These are phyloP conservation scores for Acarospora socialis DNA, from an alignment of 2,329 filamentous ascomycete genomes.

Conservation along the genomic window DNA sequence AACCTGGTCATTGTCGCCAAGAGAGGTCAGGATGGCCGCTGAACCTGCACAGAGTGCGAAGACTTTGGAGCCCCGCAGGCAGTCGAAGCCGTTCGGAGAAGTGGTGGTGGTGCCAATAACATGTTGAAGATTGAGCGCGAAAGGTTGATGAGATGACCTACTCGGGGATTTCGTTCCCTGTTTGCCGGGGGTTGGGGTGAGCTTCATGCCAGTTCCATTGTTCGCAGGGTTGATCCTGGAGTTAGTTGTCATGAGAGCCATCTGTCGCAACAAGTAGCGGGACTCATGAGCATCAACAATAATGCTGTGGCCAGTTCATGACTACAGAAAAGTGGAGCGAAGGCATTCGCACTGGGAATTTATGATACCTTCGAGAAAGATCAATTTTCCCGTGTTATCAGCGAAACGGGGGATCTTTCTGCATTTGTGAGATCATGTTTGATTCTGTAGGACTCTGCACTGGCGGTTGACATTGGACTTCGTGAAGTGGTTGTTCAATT, in stretches of 20 bases:
- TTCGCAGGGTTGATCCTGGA: conserved; percentile 6
- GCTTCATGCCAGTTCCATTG: conserved; percentile 7
- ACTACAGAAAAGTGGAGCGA: not conserved
- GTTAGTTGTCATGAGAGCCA: not conserved
- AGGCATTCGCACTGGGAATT: not conserved
- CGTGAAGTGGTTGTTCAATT: too few species aligned
- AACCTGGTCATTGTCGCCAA: conserved; percentile 50
- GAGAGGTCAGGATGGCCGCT: conserved; percentile 75
- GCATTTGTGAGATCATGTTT: not conserved
- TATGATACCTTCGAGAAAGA: not conserved
- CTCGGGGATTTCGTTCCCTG: conserved; percentile 2
- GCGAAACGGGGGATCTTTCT: not conserved
- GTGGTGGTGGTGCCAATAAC: conserved; percentile 85
- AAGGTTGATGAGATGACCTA: not conserved
- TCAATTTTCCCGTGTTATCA: not conserved
- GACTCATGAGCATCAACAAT: too few species aligned
- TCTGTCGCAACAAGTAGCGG: not conserved
- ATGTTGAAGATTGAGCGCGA: conserved; percentile 46
- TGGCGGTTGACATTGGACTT: too few species aligned
- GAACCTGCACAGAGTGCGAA: conserved; percentile 91
- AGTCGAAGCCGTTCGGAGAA: conserved; percentile 75
- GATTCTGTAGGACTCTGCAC: too few species aligned
- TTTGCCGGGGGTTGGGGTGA: conserved; percentile 6
- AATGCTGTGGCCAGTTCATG: too few species aligned
- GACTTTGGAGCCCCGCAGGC: conserved; percentile 49